phyloP scores from a whole-genome alignment of 768 basidiomycete genomes.

The Trametes villosa region DNA sequence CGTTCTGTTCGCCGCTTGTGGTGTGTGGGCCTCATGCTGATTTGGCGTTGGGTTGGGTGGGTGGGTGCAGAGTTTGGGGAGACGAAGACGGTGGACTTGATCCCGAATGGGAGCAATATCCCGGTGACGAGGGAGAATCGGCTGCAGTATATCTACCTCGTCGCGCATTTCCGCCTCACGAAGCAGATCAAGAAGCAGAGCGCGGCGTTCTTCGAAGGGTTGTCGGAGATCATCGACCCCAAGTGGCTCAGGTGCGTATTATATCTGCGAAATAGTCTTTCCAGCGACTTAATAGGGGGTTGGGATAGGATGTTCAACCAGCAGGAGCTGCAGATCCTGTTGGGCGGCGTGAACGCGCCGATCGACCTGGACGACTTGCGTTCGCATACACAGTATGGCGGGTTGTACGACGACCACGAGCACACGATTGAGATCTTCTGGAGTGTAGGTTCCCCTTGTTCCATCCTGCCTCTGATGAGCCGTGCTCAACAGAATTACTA shows the following conservation, averaged over 20 bases:
- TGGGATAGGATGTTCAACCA: constrained; percentile 90
- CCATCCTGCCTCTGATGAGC: not conserved
- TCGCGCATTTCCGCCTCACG: constrained; percentile 87
- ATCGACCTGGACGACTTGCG: constrained; percentile 85
- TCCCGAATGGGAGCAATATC: constrained; percentile 80
- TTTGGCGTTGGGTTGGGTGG: not conserved
- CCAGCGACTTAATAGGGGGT: not conserved
- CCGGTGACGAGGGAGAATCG: constrained; percentile 89
- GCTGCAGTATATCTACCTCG: constrained; percentile 85
- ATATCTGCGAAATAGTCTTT: too few relatives aligned
- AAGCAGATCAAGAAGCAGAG: constrained; percentile 87
- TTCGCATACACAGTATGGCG: constrained; percentile 80
- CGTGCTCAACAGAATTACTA: not conserved
- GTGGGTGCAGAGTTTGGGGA: constrained; percentile 73
- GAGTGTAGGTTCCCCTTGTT: constrained; percentile 53
- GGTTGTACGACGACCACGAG: constrained; percentile 72
- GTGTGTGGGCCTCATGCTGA: constrained; percentile 40
- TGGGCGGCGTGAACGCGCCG: constrained; percentile 86
- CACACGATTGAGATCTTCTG: constrained; percentile 81
- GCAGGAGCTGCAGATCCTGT: constrained; percentile 88
- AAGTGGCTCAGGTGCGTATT: constrained; percentile 77
- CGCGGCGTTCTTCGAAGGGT: constrained; percentile 87
- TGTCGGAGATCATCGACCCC: constrained; percentile 89
- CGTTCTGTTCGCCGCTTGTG: constrained; percentile 64
- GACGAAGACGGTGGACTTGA: constrained; percentile 73